phyloP scores from a whole-genome alignment of 2,329 filamentous ascomycete species.

The Zymoseptoria passerinii region DNA sequence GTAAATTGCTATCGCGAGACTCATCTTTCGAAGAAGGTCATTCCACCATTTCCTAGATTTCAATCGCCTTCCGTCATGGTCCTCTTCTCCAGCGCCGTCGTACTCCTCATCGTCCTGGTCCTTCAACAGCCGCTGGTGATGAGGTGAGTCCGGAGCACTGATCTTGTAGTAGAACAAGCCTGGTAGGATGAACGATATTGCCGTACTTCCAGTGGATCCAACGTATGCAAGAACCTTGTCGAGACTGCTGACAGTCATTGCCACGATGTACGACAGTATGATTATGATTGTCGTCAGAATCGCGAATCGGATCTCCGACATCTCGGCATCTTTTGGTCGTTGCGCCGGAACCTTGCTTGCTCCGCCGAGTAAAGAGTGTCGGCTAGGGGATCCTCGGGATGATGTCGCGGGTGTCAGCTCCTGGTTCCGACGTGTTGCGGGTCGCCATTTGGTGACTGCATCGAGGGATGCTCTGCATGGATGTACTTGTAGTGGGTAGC shows the following conservation, averaged over 20 bases:
- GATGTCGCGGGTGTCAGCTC: slow-evolving; percentile 22
- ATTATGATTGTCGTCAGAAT: slow-evolving; percentile 81
- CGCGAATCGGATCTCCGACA: slow-evolving; percentile 84
- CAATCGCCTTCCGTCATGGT: slow-evolving; percentile 43
- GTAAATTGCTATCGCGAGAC: slow-evolving; percentile 71
- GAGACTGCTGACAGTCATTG: slow-evolving; percentile 82
- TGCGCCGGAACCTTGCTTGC: slow-evolving; percentile 15
- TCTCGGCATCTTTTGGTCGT: slow-evolving; percentile 40
- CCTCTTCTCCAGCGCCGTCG: slow-evolving; percentile 46
- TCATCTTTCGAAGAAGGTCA: slow-evolving; percentile 58
- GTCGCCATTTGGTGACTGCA: slow-evolving; percentile 88
- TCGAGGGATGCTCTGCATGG: slow-evolving; percentile 93
- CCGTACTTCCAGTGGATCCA: slow-evolving; percentile 85
- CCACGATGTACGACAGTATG: slow-evolving; percentile 73
- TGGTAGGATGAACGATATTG: slow-evolving; percentile 93
- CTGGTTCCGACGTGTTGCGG: slow-evolving; percentile 29
- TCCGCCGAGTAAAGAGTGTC: slow-evolving; percentile 22
- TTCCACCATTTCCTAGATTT: slow-evolving; percentile 49
- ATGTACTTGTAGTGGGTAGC: slow-evolving; percentile 89
- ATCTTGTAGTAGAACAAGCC: slow-evolving; percentile 99
- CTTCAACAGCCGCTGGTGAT: slow-evolving; percentile 80
- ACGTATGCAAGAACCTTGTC: slow-evolving; percentile 93
- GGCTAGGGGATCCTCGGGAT: slow-evolving; percentile 22
- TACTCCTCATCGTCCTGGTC: slow-evolving; percentile 81
- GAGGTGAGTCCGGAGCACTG: slow-evolving; percentile 73